Percentiles rank a stretch among this genome's conserved stretches.
These are phyloP conservation scores for Penicillium lividum DNA, from an alignment of 495 filamentous ascomycete genomes.

Conservation along the genomic window DNA sequence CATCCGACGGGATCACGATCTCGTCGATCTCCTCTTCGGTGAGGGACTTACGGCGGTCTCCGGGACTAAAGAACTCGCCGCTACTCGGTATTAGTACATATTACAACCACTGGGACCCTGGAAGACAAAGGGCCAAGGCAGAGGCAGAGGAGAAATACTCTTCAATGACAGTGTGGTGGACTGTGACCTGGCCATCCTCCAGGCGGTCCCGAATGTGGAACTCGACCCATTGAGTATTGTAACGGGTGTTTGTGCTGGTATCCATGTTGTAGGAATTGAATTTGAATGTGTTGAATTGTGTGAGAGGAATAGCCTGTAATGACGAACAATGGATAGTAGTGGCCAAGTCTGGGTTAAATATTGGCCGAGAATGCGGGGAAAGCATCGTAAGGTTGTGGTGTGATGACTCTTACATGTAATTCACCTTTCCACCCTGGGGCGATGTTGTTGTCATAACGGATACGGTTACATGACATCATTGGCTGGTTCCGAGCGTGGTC, in stretches of 20 bases:
- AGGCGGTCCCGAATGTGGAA: slow-evolving; percentile 44
- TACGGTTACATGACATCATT: slow-evolving; percentile 3
- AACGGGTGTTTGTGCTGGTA: slow-evolving; percentile 16
- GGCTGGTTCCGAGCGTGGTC: not conserved
- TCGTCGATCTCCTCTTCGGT: slow-evolving; percentile 41
- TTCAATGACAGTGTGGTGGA: slow-evolving; percentile 38
- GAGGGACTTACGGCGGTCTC: slow-evolving; percentile 30
- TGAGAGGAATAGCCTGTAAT: not conserved
- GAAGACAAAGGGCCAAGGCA: not conserved
- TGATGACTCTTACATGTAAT: slow-evolving; percentile 10
- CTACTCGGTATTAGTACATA: slow-evolving; percentile 23
- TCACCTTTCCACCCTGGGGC: not conserved
- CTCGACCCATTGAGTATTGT: slow-evolving; percentile 39
- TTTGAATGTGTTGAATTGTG: slow-evolving; percentile 1
- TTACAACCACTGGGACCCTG: not conserved
- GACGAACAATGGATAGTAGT: not conserved
- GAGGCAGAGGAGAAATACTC: slow-evolving; percentile 19
- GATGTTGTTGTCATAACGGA: slow-evolving; percentile 10
- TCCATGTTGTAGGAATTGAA: not conserved
- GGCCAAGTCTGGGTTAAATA: not conserved
- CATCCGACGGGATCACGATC: slow-evolving; percentile 32
- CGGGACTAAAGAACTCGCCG: slow-evolving; percentile 36
- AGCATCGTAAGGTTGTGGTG: slow-evolving; percentile 1
- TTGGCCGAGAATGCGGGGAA: slow-evolving; percentile 6
- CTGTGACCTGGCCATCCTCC: slow-evolving; percentile 30